Base-by-base conservation (phyloP, 768 basidiomycete genomes). In the Neoboletus brunneissimus region DNA sequence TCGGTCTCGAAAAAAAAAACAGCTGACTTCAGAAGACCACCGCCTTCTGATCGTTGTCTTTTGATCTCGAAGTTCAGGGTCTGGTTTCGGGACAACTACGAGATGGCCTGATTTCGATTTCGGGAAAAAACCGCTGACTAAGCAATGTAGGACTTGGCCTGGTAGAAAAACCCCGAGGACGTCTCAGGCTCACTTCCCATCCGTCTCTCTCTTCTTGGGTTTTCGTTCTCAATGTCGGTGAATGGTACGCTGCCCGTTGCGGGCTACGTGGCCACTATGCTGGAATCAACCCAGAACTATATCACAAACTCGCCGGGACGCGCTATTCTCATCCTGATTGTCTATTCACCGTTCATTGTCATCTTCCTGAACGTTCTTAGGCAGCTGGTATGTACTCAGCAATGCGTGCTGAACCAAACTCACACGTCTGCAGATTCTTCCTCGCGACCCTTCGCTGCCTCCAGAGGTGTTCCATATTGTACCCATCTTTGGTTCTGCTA, bases 391-490 rank as follows among this genome's bases (percentile, higher is more conserved):
- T 51, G 84, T 73, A 3, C 47, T 16, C 42, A 12, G 15, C 27
- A 10, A 29, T 18, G 2, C 37, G 22, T 23, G 5, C 12, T 10
- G 32, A 54, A 40, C 4, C 11, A n/a, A 15, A 20, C 43, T 62
- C n/a, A 62, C 48, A 13, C 45, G 37, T 44, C 45, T 18, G 50
- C 56, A 94, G 91, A 59, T 88, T 51, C 64, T 85, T 35, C 91
- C 92, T 11, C 80, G 80, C 56, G 82, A 86, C 67, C 78, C 83
- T 22, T 84, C 84, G 18, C 75, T 87, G 41, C 97, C 97, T 2
- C 97, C 97, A 0, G 76, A 89, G 41, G 93, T 98, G 20, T 99
- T 98, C 77, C 92, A 98, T 70, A 87, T 88, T 79, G 73, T 98
- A 44, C 97, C 97, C 8, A 79, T 89, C 67, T 72, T 99, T 60